Evolutionary conservation across 2,329 filamentous ascomycete genomes (phyloP).

Genomic region (Truncatella angustata): DNA sequence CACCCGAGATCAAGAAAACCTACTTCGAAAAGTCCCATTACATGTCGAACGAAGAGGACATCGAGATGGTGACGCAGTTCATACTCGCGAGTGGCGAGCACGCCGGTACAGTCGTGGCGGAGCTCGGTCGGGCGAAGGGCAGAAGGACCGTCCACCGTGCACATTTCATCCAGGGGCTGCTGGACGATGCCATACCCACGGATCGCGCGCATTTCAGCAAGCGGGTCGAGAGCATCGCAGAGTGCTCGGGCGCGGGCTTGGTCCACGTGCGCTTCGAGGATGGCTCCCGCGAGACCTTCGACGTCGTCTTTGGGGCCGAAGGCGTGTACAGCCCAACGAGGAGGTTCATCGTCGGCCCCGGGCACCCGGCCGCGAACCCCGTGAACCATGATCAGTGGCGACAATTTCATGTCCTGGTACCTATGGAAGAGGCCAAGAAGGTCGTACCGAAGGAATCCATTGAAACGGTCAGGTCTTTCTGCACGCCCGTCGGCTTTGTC

Average conservation of each 20-base stretch:
- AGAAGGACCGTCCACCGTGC: slow-evolving; percentile 15
- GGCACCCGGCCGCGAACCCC: slow-evolving; percentile 9
- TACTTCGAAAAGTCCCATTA: slow-evolving; percentile 17
- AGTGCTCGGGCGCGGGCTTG: neutral
- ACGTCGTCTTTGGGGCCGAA: slow-evolving; percentile 11
- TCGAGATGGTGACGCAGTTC: slow-evolving; percentile 17
- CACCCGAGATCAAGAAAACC: slow-evolving; percentile 12
- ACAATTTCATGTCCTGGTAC: slow-evolving; percentile 1
- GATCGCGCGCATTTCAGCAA: slow-evolving; percentile 7
- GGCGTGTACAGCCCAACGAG: slow-evolving; percentile 9
- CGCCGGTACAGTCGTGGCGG: slow-evolving; percentile 14
- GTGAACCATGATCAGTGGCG: slow-evolving; percentile 13
- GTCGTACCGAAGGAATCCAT: slow-evolving; percentile 12
- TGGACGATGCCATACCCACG: slow-evolving; percentile 10
- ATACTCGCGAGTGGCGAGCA: slow-evolving; percentile 12
- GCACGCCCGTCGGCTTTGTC: slow-evolving; percentile 14
- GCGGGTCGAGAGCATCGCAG: neutral
- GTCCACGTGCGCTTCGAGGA: slow-evolving; percentile 6
- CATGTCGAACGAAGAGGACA: slow-evolving; percentile 16
- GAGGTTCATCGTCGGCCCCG: slow-evolving; percentile 5
- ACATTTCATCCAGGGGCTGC: slow-evolving; percentile 14
- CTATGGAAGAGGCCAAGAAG: slow-evolving; percentile 12
- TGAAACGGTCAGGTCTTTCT: slow-evolving; percentile 14
- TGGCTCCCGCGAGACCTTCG: slow-evolving; percentile 3
- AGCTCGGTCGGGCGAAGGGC: slow-evolving; percentile 15